Evolutionary conservation across 306 rosid species (phyloP).

Genomic region (Luffa aegyptiaca): DNA sequence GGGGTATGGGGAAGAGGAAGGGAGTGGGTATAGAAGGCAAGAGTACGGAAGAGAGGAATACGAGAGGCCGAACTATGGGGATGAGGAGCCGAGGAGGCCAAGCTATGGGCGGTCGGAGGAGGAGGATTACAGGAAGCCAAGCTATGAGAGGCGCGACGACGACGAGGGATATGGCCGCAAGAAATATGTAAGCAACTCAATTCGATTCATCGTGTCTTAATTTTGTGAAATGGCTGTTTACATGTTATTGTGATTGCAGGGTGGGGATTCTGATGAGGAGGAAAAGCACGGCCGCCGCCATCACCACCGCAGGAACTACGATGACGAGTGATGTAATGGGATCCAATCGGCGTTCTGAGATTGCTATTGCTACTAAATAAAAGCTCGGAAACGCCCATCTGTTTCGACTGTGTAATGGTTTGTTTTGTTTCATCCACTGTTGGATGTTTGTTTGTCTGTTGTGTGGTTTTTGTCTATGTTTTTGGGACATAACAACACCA

Average conservation of each 20-base stretch:
- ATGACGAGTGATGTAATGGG: constrained; percentile 46
- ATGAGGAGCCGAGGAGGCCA: constrained; percentile 15
- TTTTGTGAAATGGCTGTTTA: too few species aligned
- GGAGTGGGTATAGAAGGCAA: too few species aligned
- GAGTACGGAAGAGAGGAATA: constrained; percentile 2
- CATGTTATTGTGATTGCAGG: constrained; percentile 29
- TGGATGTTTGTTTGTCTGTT: neutral
- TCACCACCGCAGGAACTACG: constrained; percentile 43
- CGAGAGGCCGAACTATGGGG: constrained; percentile 32
- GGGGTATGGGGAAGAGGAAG: constrained; percentile 22
- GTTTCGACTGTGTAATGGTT: neutral
- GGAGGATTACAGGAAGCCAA: constrained; percentile 28
- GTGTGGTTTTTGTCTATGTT: neutral
- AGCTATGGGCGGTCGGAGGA: constrained; percentile 31
- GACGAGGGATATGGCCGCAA: constrained; percentile 49
- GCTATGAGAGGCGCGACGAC: constrained; percentile 36
- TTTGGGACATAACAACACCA: neutral
- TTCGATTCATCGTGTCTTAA: too few species aligned
- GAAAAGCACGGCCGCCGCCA: constrained; percentile 38
- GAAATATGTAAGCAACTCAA: constrained; percentile 51
- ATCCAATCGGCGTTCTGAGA: neutral
- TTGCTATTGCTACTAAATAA: constrained; percentile 5
- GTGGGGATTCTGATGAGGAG: constrained; percentile 39
- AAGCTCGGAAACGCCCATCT: neutral
- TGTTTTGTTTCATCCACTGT: neutral